Conservation (phyloP, 2,329 filamentous ascomycete species). For the Apiospora malaysiana region DNA sequence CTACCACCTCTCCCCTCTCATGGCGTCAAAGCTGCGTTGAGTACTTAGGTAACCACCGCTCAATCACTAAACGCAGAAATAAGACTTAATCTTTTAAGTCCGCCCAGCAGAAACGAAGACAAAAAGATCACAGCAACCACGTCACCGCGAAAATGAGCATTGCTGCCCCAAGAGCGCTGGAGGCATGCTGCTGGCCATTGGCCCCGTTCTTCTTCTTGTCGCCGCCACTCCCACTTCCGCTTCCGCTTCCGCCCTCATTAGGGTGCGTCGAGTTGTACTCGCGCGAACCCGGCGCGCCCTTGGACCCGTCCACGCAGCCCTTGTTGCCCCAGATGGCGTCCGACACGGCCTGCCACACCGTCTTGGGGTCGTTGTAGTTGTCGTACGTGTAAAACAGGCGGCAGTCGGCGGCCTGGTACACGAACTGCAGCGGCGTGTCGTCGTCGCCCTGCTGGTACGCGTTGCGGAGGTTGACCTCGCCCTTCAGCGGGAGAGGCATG, state of each 20-base stretch:
- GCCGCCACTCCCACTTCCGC: not conserved
- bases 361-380: slow-evolving; percentile 53
- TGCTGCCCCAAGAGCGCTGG: not conserved
- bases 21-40: no score
- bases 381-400: slow-evolving; percentile 59
- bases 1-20: no score
- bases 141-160: not conserved
- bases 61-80: no score
- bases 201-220: slow-evolving; percentile 1
- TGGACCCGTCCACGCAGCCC: slow-evolving; percentile 36
- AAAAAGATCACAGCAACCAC: not conserved
- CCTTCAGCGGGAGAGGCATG: slow-evolving; percentile 45
- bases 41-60: no score
- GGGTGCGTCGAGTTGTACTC: not conserved
- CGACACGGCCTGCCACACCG: slow-evolving; percentile 53
- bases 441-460: slow-evolving; percentile 31
- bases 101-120: not conserved
- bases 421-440: slow-evolving; percentile 59
- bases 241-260: not conserved
- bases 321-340: slow-evolving; percentile 44
- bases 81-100: no score
- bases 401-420: slow-evolving; percentile 63
- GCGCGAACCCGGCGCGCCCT: not conserved
- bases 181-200: not conserved
- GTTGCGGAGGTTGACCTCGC: slow-evolving; percentile 52